Evolutionary conservation across 2,329 filamentous ascomycete species (phyloP).

Genomic region (Colletotrichum sp.): DNA sequence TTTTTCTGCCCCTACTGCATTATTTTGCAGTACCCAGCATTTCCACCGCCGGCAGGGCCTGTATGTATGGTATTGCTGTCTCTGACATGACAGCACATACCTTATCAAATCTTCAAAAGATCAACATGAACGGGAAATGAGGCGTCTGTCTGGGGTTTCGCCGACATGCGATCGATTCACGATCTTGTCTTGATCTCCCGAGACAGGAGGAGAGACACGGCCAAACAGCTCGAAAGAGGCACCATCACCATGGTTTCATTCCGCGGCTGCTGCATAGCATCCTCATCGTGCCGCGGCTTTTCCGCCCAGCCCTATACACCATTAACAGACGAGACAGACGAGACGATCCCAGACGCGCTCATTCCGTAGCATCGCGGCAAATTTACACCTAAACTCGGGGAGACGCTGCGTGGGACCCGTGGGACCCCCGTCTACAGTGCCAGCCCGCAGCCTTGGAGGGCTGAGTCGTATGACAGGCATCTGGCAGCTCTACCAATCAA

Average conservation of each 20-base stretch:
- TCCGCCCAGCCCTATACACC: not conserved
- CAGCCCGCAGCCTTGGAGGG: slow-evolving; percentile 16
- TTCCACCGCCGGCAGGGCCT: slow-evolving; percentile 1
- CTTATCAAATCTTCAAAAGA: not conserved
- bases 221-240: slow-evolving; percentile 3
- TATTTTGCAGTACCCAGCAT: not conserved
- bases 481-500: slow-evolving; percentile 15
- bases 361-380: slow-evolving; percentile 21
- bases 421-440: not conserved
- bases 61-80: not conserved
- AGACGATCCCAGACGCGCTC: slow-evolving; percentile 18
- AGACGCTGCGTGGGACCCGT: slow-evolving; percentile 17
- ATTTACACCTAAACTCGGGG: not conserved
- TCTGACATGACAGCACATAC: not conserved
- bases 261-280: slow-evolving; percentile 7
- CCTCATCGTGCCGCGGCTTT: slow-evolving; percentile 14
- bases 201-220: slow-evolving; percentile 21
- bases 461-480: slow-evolving; percentile 23
- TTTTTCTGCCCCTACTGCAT: not conserved
- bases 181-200: slow-evolving; percentile 16
- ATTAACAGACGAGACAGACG: not conserved
- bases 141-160: slow-evolving; percentile 12
- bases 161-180: slow-evolving; percentile 14
- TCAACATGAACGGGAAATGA: slow-evolving; percentile 1
- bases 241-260: slow-evolving; percentile 6